A percentile compares a stretch with the other conserved stretches of the same genome.
Evolutionary conservation across 2,329 filamentous ascomycete species (phyloP).

Genomic region (Arthrobotrys sinensis): DNA sequence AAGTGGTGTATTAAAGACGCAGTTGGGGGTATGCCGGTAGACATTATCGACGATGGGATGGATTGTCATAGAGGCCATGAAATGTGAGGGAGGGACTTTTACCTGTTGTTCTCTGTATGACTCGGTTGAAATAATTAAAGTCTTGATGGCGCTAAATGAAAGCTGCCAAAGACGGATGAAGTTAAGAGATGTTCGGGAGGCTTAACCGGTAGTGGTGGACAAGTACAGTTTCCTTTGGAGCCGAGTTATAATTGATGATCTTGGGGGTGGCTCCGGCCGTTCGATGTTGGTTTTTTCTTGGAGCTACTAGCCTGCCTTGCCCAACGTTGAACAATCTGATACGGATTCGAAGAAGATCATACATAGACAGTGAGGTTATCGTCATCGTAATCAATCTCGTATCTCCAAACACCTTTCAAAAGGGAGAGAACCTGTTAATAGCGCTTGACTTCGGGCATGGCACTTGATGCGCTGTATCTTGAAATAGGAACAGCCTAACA

Average conservation of each 20-base stretch:
- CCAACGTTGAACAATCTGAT: constrained; percentile 27
- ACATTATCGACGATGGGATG: constrained; percentile 51
- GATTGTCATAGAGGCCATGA: constrained; percentile 35
- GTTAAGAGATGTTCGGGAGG: constrained; percentile 41
- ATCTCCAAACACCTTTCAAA: constrained; percentile 26
- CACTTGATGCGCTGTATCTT: constrained; percentile 40
- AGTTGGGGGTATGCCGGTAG: constrained; percentile 45
- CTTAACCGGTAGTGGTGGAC: constrained; percentile 42
- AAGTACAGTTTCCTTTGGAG: constrained; percentile 36
- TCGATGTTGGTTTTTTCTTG: constrained; percentile 6
- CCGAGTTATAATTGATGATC: constrained; percentile 28
- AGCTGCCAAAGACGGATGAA: constrained; percentile 34
- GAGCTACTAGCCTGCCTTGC: background rate
- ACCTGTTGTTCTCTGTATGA: constrained; percentile 26
- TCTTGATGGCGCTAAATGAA: constrained; percentile 16
- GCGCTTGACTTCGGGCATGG: constrained; percentile 43
- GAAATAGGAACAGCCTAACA: constrained; percentile 48
- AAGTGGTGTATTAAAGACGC: constrained; percentile 52
- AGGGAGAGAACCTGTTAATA: background rate
- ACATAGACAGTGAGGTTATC: constrained; percentile 28
- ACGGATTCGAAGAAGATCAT: constrained; percentile 25
- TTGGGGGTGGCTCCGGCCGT: constrained; percentile 30
- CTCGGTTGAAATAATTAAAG: constrained; percentile 35
- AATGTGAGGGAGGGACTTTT: constrained; percentile 26
- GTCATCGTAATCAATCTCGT: constrained; percentile 19